A percentile compares a stretch with the other conserved stretches of the same genome.
Evolutionary conservation across 257 asterid genomes (phyloP).

Genomic region (Solanum sparsipilum): DNA sequence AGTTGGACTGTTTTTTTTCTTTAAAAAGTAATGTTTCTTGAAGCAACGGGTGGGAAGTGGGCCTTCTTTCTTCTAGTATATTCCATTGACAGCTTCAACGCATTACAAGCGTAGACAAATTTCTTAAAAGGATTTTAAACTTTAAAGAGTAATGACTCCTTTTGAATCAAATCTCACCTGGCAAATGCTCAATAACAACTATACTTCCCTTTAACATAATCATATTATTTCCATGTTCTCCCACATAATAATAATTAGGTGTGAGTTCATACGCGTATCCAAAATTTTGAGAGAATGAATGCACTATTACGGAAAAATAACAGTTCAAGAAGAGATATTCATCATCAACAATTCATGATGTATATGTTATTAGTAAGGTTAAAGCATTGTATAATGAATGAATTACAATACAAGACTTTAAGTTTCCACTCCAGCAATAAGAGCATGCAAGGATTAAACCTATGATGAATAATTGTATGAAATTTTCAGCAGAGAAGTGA

Average conservation of each 20-base stretch:
- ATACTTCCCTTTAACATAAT: neutral
- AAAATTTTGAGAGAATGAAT: neutral
- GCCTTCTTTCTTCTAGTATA: neutral
- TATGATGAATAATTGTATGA: conserved; percentile 45
- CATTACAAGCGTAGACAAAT: neutral
- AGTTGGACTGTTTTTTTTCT: neutral
- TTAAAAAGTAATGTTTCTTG: neutral
- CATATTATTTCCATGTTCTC: neutral
- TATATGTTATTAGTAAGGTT: conserved; percentile 30
- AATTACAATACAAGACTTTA: conserved; percentile 38
- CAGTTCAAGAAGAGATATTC: neutral
- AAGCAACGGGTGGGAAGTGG: neutral
- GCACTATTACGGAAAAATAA: neutral
- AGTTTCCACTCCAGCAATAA: conserved; percentile 80
- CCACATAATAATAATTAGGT: no score
- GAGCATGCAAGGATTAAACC: conserved; percentile 70
- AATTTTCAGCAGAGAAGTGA: conserved; percentile 75
- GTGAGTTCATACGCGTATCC: no score
- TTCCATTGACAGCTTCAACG: neutral
- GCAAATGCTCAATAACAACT: neutral
- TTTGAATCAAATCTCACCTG: neutral
- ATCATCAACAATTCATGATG: conserved; percentile 17
- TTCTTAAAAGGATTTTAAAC: neutral
- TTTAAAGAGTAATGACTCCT: neutral
- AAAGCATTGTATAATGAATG: conserved; percentile 79